A percentile compares a stretch with the other conserved stretches of the same genome.
Evolutionary conservation across 1,284 basidiomycete species (phyloP).

Genomic region (Xerocomus amazonicus): DNA sequence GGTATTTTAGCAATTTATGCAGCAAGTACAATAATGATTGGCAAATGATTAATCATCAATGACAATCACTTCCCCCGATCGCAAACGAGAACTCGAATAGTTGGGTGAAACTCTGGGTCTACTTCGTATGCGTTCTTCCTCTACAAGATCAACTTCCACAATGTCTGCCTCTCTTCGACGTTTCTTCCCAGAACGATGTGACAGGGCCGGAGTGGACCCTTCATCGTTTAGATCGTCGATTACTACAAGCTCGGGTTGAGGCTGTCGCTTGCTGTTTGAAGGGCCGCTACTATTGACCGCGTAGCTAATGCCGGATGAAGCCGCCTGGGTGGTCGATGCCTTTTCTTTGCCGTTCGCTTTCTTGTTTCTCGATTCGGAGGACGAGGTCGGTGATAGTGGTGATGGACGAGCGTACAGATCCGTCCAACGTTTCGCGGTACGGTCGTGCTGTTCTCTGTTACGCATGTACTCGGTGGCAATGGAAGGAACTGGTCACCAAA

Average conservation of each 20-base stretch:
- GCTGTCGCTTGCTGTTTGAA: constrained; percentile 12
- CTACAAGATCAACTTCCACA: constrained; percentile 28
- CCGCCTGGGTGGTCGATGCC: constrained; percentile 9
- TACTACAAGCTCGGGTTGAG: constrained; percentile 37
- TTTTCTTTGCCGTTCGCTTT: constrained; percentile 43
- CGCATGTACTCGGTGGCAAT: constrained; percentile 70
- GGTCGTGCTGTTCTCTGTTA: constrained; percentile 58
- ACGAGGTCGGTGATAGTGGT: constrained; percentile 7
- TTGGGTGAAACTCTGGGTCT: constrained; percentile 15
- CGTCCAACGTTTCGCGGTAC: constrained; percentile 50
- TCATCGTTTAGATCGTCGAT: constrained; percentile 53
- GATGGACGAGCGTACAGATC: constrained; percentile 44
- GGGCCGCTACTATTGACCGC: constrained; percentile 9
- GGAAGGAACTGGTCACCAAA: constrained; percentile 50
- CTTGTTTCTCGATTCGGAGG: constrained; percentile 12
- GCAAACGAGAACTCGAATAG: constrained; percentile 9
- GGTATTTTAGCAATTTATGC: not conserved
- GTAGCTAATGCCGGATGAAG: constrained; percentile 6
- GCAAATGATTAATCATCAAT: constrained; percentile 36
- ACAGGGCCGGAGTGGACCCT: constrained; percentile 1
- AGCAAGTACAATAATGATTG: not conserved
- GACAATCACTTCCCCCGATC: constrained; percentile 39
- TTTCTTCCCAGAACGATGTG: constrained; percentile 17
- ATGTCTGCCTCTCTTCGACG: constrained; percentile 26
- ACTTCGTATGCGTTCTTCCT: constrained; percentile 18